Evolutionary conservation across 2,329 filamentous ascomycete genomes (phyloP), one percentile per base, ranked within the genome.

Genomic region (Amauroascus verrucosus): DNA sequence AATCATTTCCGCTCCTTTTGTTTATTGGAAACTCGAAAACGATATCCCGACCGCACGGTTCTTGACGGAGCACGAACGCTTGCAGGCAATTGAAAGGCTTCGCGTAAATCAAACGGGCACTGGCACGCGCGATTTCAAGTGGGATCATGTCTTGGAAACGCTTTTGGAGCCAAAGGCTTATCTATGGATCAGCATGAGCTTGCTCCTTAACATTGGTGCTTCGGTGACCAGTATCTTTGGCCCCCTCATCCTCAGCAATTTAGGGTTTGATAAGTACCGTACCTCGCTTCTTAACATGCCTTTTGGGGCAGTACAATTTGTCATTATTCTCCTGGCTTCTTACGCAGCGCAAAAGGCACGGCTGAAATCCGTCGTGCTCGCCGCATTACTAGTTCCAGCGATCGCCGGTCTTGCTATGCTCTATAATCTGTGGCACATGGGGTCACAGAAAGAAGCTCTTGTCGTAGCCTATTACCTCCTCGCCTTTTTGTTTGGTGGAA

Each of bases 221-320:
- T 72, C 74, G 9, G 81, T 85, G 1, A 79, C 77, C 20, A 84
- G 80, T 62, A 81, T 77, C 1, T 85, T 85, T 54, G 82, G 82
- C 0, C 81, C 82, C 0, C 67, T 85, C 7, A 83, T 85, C 53
- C 65, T 86, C 3, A 70, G 70, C 6, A 80, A 80, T 0, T 72
- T 85, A 1, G 80, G 80, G 0, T 83, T 78, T 56, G 75, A 81
- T 63, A 76, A 77, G 51, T 79, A 76, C 64, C 70, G 61, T 1
- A 79, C 80, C 0, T 80, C 77, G 3, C 68, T 85, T 3, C 72
- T 85, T 16, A 85, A 83, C 62, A 85, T 85, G 58, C 83, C 83
- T 0, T 85, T 85, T 56, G 82, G 82, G 1, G 76, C 75, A 0
- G 64, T 84, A 5, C 82, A 85, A 63, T 71, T 79, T 30, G 61